phyloP scores from a whole-genome alignment of 1,284 basidiomycete species.

The Moesziomyces globuligerus region DNA sequence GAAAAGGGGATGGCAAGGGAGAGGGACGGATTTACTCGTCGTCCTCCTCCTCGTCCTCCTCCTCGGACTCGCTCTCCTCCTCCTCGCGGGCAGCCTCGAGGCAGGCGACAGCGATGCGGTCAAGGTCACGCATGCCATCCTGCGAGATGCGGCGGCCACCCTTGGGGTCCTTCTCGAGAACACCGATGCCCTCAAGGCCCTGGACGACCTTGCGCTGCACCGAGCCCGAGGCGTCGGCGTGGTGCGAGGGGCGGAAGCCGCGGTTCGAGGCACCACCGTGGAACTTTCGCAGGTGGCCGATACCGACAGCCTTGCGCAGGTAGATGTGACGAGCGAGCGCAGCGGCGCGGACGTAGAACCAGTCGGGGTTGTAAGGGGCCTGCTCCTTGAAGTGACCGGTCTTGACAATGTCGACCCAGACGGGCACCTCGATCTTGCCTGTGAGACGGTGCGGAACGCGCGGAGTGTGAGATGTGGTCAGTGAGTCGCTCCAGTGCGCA shows the following conservation, averaged over 20 bases:
- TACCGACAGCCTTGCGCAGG: conserved; percentile 97
- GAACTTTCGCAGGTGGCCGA: conserved; percentile 94
- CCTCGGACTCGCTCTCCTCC: conserved; percentile 87
- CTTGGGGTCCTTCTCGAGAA: conserved; percentile 89
- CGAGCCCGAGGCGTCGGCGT: conserved; percentile 83
- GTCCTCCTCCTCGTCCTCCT: conserved; percentile 73
- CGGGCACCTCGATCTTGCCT: conserved; percentile 95
- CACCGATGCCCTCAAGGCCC: conserved; percentile 97
- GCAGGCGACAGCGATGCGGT: conserved; percentile 97
- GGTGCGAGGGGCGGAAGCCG: conserved; percentile 91
- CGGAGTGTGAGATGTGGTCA: not conserved
- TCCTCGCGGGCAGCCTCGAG: conserved; percentile 87
- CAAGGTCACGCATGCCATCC: conserved; percentile 95
- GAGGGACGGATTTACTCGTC: conserved; percentile 53
- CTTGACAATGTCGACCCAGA: conserved; percentile 99
- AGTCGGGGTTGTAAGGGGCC: conserved; percentile 98
- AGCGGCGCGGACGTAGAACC: conserved; percentile 99
- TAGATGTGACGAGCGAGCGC: conserved; percentile 99
- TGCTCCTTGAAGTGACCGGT: conserved; percentile 98
- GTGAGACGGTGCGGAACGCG: conserved; percentile 5
- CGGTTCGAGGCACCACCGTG: conserved; percentile 92
- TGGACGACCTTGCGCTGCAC: conserved; percentile 78
- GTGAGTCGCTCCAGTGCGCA: too few species aligned
- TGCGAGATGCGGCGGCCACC: conserved; percentile 96
- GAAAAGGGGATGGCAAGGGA: not conserved